These are phyloP conservation scores for Drechslerella coelobrocha DNA, from an alignment of 2,329 filamentous ascomycete species.

Conservation along the genomic window DNA sequence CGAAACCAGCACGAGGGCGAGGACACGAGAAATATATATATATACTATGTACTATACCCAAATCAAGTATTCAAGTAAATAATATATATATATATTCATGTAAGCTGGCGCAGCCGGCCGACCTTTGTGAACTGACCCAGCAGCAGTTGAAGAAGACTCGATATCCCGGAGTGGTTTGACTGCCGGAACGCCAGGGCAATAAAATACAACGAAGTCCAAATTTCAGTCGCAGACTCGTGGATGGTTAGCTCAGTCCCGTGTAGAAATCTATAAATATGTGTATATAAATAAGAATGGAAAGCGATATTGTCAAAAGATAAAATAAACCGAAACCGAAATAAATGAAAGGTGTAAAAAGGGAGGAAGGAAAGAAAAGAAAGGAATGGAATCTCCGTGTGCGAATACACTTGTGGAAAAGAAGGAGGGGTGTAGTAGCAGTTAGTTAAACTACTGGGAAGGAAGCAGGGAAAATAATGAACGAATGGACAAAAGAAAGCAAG, in stretches of 20 bases:
- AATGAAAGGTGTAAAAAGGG: constrained; percentile 5
- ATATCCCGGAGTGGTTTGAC: not conserved
- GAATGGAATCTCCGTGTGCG: not conserved
- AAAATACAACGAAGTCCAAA: constrained; percentile 10
- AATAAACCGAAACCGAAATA: not conserved
- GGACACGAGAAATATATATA: not conserved
- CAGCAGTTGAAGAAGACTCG: not conserved
- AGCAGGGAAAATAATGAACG: constrained; percentile 19
- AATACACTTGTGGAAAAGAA: constrained; percentile 2
- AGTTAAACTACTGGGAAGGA: not conserved
- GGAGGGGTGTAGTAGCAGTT: not conserved
- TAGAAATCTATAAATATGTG: too few species aligned
- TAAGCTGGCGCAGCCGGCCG: not conserved
- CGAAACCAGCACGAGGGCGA: not conserved
- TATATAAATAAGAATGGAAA: not conserved
- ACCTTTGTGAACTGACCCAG: constrained; percentile 2
- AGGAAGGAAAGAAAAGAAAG: constrained; percentile 3
- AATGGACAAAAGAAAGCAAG: constrained; percentile 23
- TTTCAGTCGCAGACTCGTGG: not conserved
- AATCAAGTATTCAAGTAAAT: not conserved
- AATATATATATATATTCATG: not conserved
- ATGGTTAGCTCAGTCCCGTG: not conserved
- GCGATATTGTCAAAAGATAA: not conserved
- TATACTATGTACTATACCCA: not conserved
- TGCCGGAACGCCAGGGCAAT: not conserved